Conservation (phyloP, 192 early-diverging fungal species). For the Allomyces javanicus region DNA sequence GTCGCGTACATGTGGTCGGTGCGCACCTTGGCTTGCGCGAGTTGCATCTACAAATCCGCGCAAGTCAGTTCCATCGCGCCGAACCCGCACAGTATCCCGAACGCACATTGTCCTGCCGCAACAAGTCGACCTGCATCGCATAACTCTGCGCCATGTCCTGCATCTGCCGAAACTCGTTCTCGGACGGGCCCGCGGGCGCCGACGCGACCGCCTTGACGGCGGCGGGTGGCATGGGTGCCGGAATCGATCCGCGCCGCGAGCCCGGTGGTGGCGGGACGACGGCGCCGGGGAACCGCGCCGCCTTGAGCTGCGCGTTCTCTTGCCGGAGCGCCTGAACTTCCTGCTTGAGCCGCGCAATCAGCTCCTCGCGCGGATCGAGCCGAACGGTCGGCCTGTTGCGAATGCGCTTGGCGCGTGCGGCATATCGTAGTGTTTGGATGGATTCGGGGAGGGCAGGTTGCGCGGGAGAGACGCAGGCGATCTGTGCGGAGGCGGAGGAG, state of each 20-base stretch:
- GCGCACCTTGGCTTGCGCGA: not conserved
- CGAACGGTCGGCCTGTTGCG: slow-evolving; percentile 19
- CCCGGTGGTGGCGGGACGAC: no score
- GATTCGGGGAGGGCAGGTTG: slow-evolving; percentile 20
- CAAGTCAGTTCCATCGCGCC: no score
- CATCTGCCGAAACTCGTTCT: no score
- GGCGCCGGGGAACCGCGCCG: no score
- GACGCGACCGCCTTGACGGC: no score
- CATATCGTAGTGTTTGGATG: slow-evolving; percentile 36
- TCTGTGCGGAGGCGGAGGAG: not conserved
- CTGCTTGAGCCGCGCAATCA: slow-evolving; percentile 12
- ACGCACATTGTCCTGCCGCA: no score
- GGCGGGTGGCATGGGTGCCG: no score
- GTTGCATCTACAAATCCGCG: not conserved
- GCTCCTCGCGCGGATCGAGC: slow-evolving; percentile 16
- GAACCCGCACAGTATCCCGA: no score
- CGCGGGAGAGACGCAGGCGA: slow-evolving; percentile 25
- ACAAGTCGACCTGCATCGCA: no score
- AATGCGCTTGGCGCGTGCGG: slow-evolving; percentile 20
- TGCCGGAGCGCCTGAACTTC: slow-evolving; percentile 15
- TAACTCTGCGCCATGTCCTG: no score
- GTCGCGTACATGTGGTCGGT: not conserved
- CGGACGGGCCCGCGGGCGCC: no score
- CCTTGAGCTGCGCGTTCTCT: slow-evolving; percentile 17
- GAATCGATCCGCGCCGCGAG: no score